These are phyloP conservation scores for Phalaenopsis equestris DNA, from an alignment of 106 monocot genomes.

Conservation along the genomic window DNA sequence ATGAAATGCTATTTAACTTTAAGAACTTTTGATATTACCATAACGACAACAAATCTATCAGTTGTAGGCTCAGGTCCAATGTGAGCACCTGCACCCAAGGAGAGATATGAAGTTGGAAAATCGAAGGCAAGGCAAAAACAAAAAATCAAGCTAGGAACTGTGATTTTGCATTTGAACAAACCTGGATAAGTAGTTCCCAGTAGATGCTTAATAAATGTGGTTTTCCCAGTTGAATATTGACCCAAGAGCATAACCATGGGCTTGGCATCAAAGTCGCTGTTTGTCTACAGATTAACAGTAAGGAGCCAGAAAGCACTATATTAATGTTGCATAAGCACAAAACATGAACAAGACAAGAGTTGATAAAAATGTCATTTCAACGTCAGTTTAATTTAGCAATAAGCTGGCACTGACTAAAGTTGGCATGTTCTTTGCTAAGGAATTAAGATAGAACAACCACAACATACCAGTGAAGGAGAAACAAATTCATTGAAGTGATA, in stretches of 20 bases:
- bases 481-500: constrained; percentile 87
- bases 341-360: neutral
- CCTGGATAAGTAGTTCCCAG: constrained; percentile 77
- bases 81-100: constrained; percentile 13
- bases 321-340: neutral
- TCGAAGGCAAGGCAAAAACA: neutral
- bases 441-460: neutral
- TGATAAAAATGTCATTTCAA: neutral
- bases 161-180: constrained; percentile 16
- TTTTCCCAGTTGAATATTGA: constrained; percentile 88
- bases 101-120: neutral
- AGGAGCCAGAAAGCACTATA: neutral
- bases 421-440: neutral
- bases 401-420: neutral
- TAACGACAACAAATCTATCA: constrained; percentile 21
- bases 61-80: constrained; percentile 21
- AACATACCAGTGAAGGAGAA: constrained; percentile 68
- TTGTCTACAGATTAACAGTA: constrained; percentile 41
- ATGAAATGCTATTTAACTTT: neutral
- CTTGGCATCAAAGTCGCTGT: constrained; percentile 89
- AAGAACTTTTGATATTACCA: constrained; percentile 9
- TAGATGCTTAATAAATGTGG: constrained; percentile 87
- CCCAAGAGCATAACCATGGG: constrained; percentile 89
- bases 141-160: neutral
- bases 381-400: neutral